Evolutionary conservation across 306 rosid species (phyloP).

Genomic region (Psophocarpus tetragonolobus): DNA sequence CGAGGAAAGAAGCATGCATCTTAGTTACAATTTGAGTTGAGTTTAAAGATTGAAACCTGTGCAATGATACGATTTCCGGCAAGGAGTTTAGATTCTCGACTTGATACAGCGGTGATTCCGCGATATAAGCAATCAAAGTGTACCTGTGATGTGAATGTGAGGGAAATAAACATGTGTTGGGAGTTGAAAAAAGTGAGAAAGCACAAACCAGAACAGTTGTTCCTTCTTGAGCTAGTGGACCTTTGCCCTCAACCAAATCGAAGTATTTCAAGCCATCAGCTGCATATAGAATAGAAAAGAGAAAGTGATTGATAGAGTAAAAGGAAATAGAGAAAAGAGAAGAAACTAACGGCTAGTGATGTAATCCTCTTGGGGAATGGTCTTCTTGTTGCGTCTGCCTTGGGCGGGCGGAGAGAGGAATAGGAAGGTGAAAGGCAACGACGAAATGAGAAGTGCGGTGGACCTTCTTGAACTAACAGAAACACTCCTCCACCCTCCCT

Average conservation of each 20-base stretch:
- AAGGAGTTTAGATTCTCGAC: conserved; percentile 88
- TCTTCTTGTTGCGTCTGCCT: conserved; percentile 73
- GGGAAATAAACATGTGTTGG: too few relatives aligned
- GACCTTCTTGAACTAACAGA: conserved; percentile 68
- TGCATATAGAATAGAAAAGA: too few relatives aligned
- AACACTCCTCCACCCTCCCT: neutral
- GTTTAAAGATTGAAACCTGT: conserved; percentile 51
- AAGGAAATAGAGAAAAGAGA: neutral
- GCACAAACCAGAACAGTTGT: conserved; percentile 70
- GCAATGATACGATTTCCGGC: conserved; percentile 90
- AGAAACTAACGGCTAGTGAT: conserved; percentile 52
- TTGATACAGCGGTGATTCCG: conserved; percentile 79
- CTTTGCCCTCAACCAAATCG: conserved; percentile 84
- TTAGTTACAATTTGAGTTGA: too few relatives aligned
- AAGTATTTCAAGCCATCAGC: conserved; percentile 85
- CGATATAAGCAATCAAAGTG: conserved; percentile 93
- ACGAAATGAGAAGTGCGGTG: conserved; percentile 58
- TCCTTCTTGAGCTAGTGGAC: conserved; percentile 74
- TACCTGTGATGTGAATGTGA: conserved; percentile 49
- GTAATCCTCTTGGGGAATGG: conserved; percentile 72
- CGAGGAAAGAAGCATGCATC: too few relatives aligned
- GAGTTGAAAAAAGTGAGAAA: neutral
- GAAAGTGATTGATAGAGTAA: too few relatives aligned
- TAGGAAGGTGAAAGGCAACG: conserved; percentile 50
- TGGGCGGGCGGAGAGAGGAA: conserved; percentile 45